Evolutionary conservation across 2,329 filamentous ascomycete species (phyloP), one percentile per base, ranked within the genome.

Genomic region (Penicillium sumatraense): DNA sequence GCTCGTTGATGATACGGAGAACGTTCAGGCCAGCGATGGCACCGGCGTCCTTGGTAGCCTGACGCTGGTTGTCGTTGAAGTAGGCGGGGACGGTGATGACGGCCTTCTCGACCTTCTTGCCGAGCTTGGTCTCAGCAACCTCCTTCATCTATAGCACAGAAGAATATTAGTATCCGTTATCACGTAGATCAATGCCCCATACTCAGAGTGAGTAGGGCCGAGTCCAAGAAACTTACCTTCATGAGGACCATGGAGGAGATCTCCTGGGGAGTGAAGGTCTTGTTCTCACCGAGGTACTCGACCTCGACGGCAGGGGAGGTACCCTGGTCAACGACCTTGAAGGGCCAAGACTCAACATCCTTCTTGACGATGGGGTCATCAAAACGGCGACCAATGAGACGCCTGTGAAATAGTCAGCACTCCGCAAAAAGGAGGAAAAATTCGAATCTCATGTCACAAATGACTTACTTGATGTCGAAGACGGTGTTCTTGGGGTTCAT

Each of bases 1-100:
- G 95, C 85, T 99, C 95, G 87, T 99, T 99, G 83, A 99, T 98
- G 83, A 99, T 98, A 86, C 95, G 93, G 79, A 99, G 93, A 68
- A 99, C 92, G 82, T 98, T 97, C 62, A 99, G 88, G 70, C 93
- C 95, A 72, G 93, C 83, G 75, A 99, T 99, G 78, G 93, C 90
- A 88, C 95, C 95, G 66, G 95, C 95, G 75, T 98, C 95, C 89
- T 98, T 98, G 82, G 95, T 99, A 66, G 95, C 91, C 83, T 98
- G 95, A 82, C 95, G 90, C 85, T 99, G 95, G 86, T 96, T 96
- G 88, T 99, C 95, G 86, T 98, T 98, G 91, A 99, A 99, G 87
- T 99, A 99, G 76, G 95, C 95, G 56, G 95, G 95, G 56, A 98
- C 95, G 61, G 95, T 99, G 80, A 99, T 93, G 78, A 99, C 95